Evolutionary conservation across 2,329 filamentous ascomycete species (phyloP), one percentile per base, ranked within the genome.

Genomic region (Scedosporium minutisporum): DNA sequence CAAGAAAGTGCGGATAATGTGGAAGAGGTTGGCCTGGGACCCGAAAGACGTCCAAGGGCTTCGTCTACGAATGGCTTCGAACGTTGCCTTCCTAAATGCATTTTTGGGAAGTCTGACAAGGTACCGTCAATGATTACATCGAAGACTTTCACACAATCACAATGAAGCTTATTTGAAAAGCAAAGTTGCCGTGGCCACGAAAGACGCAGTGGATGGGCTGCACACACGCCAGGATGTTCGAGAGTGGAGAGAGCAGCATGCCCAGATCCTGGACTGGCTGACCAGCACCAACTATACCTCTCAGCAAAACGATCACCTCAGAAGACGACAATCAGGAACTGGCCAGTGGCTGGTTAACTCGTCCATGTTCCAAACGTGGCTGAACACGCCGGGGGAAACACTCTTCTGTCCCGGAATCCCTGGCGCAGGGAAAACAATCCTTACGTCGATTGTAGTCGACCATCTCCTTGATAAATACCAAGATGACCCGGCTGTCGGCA

Each of bases 261-360:
- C 7, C 57, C 16, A 53, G 16, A 66, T 75, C 16, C 65, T 74
- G 2, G 61, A 74, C 12, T 80, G 77, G 78, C 64, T 81, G 23
- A 73, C 74, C 0, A 64, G 68, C 4, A 63, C 68, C 2, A 68
- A 77, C 41, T 77, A 75, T 63, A 64, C 63, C 9, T 14, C 66
- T 10, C 71, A 78, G 57, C 78, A 81, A 41, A 70, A 62, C 9
- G 74, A 77, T 48, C 68, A 70, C 14, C 63, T 77, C 9, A 63
- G 59, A 5, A 63, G 67, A 14, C 68, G 70, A 51, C 70, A 78
- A 21, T 29, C 61, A 16, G 71, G 69, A 10, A 80, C 78, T 1
- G 73, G 77, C 0, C 61, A 72, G 58, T 81, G 77, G 78, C 67
- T 81, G 0, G 65, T 80, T 0, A 64, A 75, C 2, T 75, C 74